Base-by-base conservation (phyloP, 257 asterid genomes). In the Fraxinus pennsylvanica region DNA sequence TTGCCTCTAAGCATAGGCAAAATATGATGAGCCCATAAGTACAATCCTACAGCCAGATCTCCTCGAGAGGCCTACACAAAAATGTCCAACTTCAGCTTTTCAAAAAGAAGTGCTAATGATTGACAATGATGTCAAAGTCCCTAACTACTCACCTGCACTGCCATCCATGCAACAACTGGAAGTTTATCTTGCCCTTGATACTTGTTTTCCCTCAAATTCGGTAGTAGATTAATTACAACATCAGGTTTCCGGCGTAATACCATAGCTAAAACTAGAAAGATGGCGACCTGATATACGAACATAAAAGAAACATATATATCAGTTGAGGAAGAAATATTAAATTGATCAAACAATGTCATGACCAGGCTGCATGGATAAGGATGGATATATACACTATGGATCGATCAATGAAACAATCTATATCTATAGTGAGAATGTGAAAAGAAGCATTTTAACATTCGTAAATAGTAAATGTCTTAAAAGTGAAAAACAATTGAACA, bases 221-320 rank as follows among this genome's bases (percentile, higher is more conserved):
- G 91, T 74, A 92, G 76, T 50, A 89, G 35, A 66, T 54, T 85
- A 81, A 88, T 78, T 67, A 90, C 72, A 45, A 85, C 91, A 77
- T 92, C 95, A 25, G 98, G 96, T 78, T 91, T 94, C 76, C 90
- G 89, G 27, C 96, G 92, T 77, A 94, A 84, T 76, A 92, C 97
- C 89, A 94, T 86, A 36, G 96, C 84, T 74, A 89, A 78, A 75
- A 84, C 92, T 30, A 90, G 4, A 78, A 94, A 94, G 36, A 90
- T 90, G 50, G 94, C 97, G 80, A 93, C 96, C 98, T 93, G 89
- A 54, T n/a, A n/a, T n/a, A 7, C 6, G 29, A 57, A 57, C 66
- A 57, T 57, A 43, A 5, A 57, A n/a, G 66, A 2, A n/a, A 17
- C 66, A n/a, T 57, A 57, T n/a, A 15, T 47, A 47, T 47, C 66